A percentile compares a stretch with the other conserved stretches of the same genome.
These are phyloP conservation scores for Paecilomyces dactylethromorphus DNA, from an alignment of 2,329 filamentous ascomycete genomes.

Conservation along the genomic window DNA sequence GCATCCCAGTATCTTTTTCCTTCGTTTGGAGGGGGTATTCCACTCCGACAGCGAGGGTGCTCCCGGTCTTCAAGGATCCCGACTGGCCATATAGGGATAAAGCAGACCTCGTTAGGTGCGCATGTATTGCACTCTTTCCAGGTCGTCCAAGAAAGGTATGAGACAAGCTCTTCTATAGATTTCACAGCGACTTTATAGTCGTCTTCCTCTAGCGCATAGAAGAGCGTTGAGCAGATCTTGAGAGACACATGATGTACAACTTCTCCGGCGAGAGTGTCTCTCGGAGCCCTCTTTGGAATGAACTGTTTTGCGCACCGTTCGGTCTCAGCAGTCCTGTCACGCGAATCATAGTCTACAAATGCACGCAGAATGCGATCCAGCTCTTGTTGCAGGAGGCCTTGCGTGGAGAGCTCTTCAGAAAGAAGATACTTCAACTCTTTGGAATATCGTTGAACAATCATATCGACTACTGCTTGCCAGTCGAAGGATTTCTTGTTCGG, in stretches of 20 bases:
- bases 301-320: conserved; percentile 30
- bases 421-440: conserved; percentile 42
- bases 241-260: conserved; percentile 24
- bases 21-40: conserved; percentile 9
- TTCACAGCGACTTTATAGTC: conserved; percentile 19
- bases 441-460: conserved; percentile 58
- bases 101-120: conserved; percentile 48
- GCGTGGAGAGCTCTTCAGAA: conserved; percentile 18
- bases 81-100: conserved; percentile 60
- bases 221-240: conserved; percentile 26
- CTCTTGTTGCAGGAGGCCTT: conserved; percentile 18
- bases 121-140: conserved; percentile 56
- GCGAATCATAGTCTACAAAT: conserved; percentile 27
- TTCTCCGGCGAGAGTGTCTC: conserved; percentile 14
- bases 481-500: conserved; percentile 33
- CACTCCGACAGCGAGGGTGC: conserved; percentile 39
- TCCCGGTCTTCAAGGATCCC: conserved; percentile 51
- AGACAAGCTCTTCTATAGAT: conserved; percentile 36
- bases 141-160: conserved; percentile 51
- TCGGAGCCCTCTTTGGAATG: conserved; percentile 14
- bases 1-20: conserved; percentile 18
- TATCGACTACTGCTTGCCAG: conserved; percentile 64
- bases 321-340: conserved; percentile 19
- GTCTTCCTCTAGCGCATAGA: conserved; percentile 14
- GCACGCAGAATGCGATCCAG: conserved; percentile 22